phyloP scores from a whole-genome alignment of 2,329 filamentous ascomycete genomes.

The Grosmannia huntii region DNA sequence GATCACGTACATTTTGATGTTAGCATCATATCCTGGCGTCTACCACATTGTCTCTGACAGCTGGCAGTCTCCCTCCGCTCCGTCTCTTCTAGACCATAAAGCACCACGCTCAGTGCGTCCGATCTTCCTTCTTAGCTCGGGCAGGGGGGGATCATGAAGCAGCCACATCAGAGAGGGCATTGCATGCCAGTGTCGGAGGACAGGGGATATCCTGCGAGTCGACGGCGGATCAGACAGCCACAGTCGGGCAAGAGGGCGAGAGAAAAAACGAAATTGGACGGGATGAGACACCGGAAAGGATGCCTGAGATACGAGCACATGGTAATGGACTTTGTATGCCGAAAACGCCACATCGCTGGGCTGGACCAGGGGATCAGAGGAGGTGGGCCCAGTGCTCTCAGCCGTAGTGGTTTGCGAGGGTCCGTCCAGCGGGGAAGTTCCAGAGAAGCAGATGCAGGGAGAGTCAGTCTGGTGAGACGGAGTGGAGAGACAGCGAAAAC shows the following conservation, averaged over 20 bases:
- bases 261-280: background rate
- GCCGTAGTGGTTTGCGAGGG: background rate
- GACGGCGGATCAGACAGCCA: background rate
- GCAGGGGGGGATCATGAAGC: background rate
- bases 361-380: background rate
- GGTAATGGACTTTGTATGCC: background rate
- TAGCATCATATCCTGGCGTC: background rate
- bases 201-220: background rate
- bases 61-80: background rate
- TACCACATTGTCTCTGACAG: background rate
- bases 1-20: background rate
- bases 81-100: background rate
- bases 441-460: background rate
- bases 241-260: background rate
- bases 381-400: background rate
- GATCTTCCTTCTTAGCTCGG: background rate
- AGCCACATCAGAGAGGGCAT: background rate
- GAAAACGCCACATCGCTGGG: background rate
- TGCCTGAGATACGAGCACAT: background rate
- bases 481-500: background rate
- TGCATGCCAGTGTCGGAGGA: background rate
- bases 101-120: background rate
- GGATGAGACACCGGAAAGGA: background rate
- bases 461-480: background rate
- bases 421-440: background rate